These are phyloP conservation scores for Neoboletus magnificus DNA, from an alignment of 768 basidiomycete genomes.

Conservation along the genomic window DNA sequence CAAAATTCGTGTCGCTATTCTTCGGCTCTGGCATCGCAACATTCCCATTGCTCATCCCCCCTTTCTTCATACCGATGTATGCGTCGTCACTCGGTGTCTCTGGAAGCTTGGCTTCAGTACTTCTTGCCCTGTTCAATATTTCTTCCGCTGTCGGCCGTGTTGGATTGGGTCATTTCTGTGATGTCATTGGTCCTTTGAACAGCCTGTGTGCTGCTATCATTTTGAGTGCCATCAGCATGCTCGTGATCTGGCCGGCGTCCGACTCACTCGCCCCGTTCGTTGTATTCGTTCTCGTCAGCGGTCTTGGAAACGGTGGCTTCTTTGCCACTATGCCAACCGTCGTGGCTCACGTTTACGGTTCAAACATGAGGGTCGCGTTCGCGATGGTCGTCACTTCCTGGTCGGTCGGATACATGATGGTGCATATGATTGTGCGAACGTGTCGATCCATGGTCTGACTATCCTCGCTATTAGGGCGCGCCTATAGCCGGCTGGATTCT, in stretches of 20 bases:
- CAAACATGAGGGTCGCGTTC: constrained; percentile 31
- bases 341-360: constrained; percentile 28
- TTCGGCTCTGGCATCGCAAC: constrained; percentile 33
- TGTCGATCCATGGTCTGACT: not conserved
- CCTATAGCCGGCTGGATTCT: constrained; percentile 31
- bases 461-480: constrained; percentile 19
- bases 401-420: constrained; percentile 29
- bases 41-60: constrained; percentile 33
- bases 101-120: not conserved
- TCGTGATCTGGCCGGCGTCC: not conserved
- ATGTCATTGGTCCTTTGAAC: not conserved
- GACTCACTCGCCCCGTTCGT: constrained; percentile 12
- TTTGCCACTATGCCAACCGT: constrained; percentile 34
- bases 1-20: constrained; percentile 24
- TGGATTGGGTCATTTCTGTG: not conserved
- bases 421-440: constrained; percentile 3
- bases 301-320: constrained; percentile 32
- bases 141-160: not conserved
- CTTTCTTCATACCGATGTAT: constrained; percentile 38
- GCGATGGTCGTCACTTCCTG: constrained; percentile 35
- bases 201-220: not conserved
- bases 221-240: not conserved
- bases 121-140: not conserved
- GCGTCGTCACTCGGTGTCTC: not conserved
- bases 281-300: constrained; percentile 26